A percentile compares a stretch with the other conserved stretches of the same genome.
Conservation (phyloP, 2,329 filamentous ascomycete species). For the Pseudocercospora vitis region DNA sequence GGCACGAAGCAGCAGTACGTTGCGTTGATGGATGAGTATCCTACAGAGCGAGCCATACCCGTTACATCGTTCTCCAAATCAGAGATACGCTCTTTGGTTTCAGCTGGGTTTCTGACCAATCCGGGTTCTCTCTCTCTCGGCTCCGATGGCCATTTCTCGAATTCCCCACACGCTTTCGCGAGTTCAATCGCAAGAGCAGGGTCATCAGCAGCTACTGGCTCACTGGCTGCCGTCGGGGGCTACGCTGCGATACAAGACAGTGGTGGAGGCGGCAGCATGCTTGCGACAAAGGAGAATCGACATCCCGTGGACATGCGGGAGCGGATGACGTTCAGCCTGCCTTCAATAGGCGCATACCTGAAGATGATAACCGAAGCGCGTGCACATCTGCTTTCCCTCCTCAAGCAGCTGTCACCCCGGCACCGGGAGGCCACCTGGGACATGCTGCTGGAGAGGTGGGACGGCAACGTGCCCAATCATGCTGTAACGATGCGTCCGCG, state of each 20-base stretch:
- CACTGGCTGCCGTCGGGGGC: conserved; percentile 68
- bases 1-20: conserved; percentile 55
- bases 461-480: conserved; percentile 61
- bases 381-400: conserved; percentile 59
- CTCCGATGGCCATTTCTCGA: conserved; percentile 45
- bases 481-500: conserved; percentile 52
- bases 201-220: conserved; percentile 66
- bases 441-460: conserved; percentile 67
- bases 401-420: conserved; percentile 56
- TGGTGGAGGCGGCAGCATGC: conserved; percentile 54
- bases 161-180: conserved; percentile 40
- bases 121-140: conserved; percentile 50
- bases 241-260: conserved; percentile 63
- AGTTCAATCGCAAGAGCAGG: conserved; percentile 60
- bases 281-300: conserved; percentile 34
- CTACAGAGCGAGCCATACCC: conserved; percentile 48
- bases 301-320: conserved; percentile 13
- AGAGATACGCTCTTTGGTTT: conserved; percentile 61
- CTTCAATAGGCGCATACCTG: conserved; percentile 65
- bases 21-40: conserved; percentile 53
- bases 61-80: conserved; percentile 44
- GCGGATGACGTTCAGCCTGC: conserved; percentile 59
- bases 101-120: conserved; percentile 62
- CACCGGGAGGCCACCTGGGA: conserved; percentile 64
- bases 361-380: conserved; percentile 64